A percentile compares a stretch with the other conserved stretches of the same genome.
phyloP scores from a whole-genome alignment of 495 filamentous ascomycete genomes.

The Aspergillus taichungensis region DNA sequence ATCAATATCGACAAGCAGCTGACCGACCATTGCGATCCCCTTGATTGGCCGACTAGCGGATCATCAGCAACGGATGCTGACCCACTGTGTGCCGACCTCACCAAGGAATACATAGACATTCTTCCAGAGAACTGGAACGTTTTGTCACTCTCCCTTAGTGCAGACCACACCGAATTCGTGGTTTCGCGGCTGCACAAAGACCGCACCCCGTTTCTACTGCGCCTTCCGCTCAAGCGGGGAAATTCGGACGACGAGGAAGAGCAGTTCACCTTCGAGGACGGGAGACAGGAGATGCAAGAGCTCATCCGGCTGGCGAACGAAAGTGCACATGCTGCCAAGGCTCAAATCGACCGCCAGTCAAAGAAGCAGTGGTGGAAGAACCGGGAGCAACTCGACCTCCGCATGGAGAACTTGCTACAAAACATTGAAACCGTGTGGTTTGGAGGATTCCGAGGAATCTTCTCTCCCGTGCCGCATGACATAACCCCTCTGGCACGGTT shows the following conservation, averaged over 20 bases:
- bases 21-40: conserved; percentile 30
- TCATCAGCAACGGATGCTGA: conserved; percentile 14
- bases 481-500: conserved; percentile 61
- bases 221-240: conserved; percentile 73
- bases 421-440: conserved; percentile 92
- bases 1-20: conserved; percentile 37
- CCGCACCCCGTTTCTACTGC: conserved; percentile 71
- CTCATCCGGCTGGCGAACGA: conserved; percentile 72
- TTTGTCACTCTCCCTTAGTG: conserved; percentile 74
- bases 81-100: conserved; percentile 25
- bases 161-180: conserved; percentile 69
- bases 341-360: conserved; percentile 47
- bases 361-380: conserved; percentile 85
- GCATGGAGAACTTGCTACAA: conserved; percentile 65
- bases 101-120: conserved; percentile 44
- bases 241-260: conserved; percentile 72
- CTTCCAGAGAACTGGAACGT: conserved; percentile 78
- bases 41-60: conserved; percentile 27
- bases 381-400: conserved; percentile 67
- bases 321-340: conserved; percentile 65
- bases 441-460: conserved; percentile 85
- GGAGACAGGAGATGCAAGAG: conserved; percentile 66
- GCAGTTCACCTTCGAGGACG: conserved; percentile 72
- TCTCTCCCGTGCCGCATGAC: conserved; percentile 59
- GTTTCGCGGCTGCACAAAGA: conserved; percentile 68